A percentile compares a stretch with the other conserved stretches of the same genome.
These are phyloP conservation scores for Scleroderma bovista DNA, from an alignment of 768 basidiomycete species.

Conservation along the genomic window DNA sequence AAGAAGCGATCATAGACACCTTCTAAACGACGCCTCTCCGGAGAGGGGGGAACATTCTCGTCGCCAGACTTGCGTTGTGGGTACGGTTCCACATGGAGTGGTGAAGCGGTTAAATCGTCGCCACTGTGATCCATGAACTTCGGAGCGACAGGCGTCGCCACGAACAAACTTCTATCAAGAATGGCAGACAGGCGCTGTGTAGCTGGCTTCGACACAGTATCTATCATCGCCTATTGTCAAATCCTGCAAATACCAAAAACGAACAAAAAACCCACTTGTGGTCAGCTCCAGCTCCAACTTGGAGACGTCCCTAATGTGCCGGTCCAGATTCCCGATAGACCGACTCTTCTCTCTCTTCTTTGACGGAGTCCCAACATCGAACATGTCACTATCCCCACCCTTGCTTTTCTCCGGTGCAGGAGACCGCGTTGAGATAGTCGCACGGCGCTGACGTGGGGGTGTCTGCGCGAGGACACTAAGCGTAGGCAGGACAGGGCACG, in stretches of 20 bases:
- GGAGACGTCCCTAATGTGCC: conserved; percentile 63
- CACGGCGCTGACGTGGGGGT: conserved; percentile 39
- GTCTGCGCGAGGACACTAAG: conserved; percentile 24
- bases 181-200: conserved; percentile 56
- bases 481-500: conserved; percentile 14
- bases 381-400: conserved; percentile 23
- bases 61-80: conserved; percentile 41
- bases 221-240: conserved; percentile 4
- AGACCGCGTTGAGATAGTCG: conserved; percentile 64
- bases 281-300: conserved; percentile 61
- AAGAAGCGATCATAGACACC: conserved; percentile 78
- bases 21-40: conserved; percentile 57
- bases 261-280: conserved; percentile 41
- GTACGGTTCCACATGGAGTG: conserved; percentile 60
- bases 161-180: conserved; percentile 64
- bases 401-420: conserved; percentile 36
- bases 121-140: conserved; percentile 35
- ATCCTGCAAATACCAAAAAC: conserved; percentile 2
- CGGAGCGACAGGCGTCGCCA: conserved; percentile 41
- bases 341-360: conserved; percentile 62
- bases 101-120: conserved; percentile 54
- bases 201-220: conserved; percentile 37
- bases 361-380: conserved; percentile 47
- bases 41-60: conserved; percentile 41
- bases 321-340: conserved; percentile 59